phyloP scores from a whole-genome alignment of 139 green algal species.

The Tetradesmus obliquus region DNA sequence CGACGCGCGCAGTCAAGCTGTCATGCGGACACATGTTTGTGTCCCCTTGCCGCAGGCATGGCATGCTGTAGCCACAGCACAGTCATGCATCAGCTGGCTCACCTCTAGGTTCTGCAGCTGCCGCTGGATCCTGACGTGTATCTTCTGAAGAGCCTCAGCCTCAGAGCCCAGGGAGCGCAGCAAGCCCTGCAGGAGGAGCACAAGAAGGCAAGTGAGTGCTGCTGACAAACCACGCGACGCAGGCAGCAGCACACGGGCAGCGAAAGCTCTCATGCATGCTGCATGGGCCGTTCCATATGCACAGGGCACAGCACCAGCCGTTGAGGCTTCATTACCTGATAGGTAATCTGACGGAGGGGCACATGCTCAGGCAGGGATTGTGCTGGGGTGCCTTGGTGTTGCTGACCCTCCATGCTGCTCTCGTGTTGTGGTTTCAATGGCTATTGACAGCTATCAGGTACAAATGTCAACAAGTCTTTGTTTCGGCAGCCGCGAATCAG shows the following conservation, averaged over 20 bases:
- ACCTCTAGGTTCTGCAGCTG: slow-evolving; percentile 46
- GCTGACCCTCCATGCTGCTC: not conserved
- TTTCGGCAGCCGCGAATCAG: too few relatives aligned
- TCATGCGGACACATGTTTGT: not conserved
- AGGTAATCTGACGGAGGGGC: slow-evolving; percentile 5
- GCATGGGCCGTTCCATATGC: not conserved
- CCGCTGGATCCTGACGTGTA: slow-evolving; percentile 45
- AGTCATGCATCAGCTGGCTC: not conserved
- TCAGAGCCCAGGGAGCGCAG: slow-evolving; percentile 23
- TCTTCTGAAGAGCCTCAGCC: slow-evolving; percentile 33
- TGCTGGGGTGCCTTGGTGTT: not conserved
- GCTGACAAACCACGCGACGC: not conserved
- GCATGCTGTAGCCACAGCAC: not conserved
- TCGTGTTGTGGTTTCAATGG: not conserved
- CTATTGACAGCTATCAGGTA: too few relatives aligned
- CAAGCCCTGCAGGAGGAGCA: slow-evolving; percentile 20
- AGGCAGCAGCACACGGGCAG: not conserved
- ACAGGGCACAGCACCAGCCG: too few relatives aligned
- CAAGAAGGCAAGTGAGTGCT: not conserved
- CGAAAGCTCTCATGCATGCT: not conserved
- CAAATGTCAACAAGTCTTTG: too few relatives aligned
- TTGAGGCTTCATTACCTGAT: not conserved
- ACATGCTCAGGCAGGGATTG: slow-evolving; percentile 9
- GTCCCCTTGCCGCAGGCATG: not conserved
- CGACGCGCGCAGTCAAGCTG: too few relatives aligned